Evolutionary conservation across 768 basidiomycete species (phyloP), one percentile per base, ranked within the genome.

Genomic region (Pholiota microspora): DNA sequence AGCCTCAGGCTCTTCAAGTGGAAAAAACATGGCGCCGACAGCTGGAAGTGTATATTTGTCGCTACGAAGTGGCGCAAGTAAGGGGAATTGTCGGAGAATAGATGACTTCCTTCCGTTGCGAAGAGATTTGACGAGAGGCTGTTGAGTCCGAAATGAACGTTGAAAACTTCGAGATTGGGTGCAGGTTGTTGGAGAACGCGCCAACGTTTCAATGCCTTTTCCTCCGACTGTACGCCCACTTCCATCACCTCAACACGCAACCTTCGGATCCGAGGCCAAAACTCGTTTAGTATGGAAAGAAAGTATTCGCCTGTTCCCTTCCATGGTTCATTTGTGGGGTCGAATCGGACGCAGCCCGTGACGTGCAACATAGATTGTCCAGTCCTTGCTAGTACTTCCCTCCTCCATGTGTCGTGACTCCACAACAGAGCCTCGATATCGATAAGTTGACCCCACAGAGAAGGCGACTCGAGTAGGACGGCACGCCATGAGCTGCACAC

Each of bases 371-470:
- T 45, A n/a, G 52, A n/a, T 13, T 45, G 28, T 4, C 59, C 49
- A 1, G 54, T 56, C 21, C 58, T 47, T 6, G 29, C 40, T 4
- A 55, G 23, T 6, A 54, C 47, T 28, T 54, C 48, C 7, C 53
- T 49, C 35, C 50, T 50, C 51, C 55, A 56, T n/a, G 34, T 38
- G 3, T 7, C 31, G 21, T 59, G 27, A 13, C 52, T 16, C 31
- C 44, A 42, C 8, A 32, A 31, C 18, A 56, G 45, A 1, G 46
- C 55, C 9, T 54, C 44, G 3, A 56, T 35, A 12, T 59, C 54
- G 29, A 54, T 50, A 23, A 54, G 34, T n/a, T 44, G 42, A 7
- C 47, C 59, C 59, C 59, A 56, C 4, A 56, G 25, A 2, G 59
- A 51, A 9, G 58, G 49, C 10, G 54, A 27, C 7, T 51, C 10